Base-by-base conservation (phyloP, 2,329 filamentous ascomycete genomes). In the Sporothrix pallida region DNA sequence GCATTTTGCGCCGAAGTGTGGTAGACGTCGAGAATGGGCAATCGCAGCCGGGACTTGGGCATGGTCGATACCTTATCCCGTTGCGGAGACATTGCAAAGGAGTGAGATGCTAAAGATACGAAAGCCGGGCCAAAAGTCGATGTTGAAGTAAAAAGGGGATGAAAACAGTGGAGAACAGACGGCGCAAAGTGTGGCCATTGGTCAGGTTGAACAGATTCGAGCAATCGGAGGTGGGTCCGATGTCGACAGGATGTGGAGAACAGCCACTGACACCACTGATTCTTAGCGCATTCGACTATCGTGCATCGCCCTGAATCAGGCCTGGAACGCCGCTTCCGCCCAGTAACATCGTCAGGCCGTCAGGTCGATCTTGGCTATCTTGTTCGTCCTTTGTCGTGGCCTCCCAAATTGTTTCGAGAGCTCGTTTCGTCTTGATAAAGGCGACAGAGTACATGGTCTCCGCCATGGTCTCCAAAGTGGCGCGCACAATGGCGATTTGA, bases 171-270 rank as follows among this genome's bases (percentile, higher is more conserved):
- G 12, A 31, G 44, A 26, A 37, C 15, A 69, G 20, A 46, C 65
- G 46, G 65, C 65, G 65, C 10, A 69, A 69, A 69, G 44, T 52
- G 65, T 69, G 65, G 65, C 65, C 46, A 69, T 69, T 69, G 65
- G 65, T 15, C 46, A 50, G 13, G 17, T 26, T 52, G 44, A 20
- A 20, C 52, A 56, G 20, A 56, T 6, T 20, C 52, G 4, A 12
- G n/a, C 23, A 20, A 26, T 23, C 20, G 52, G 20, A 56, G 12
- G 52, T 56, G 52, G 20, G 20, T 23, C 52, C 20, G 9, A 56
- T 56, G 52, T 23, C 52, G 13, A 54, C 10, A 37, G 7, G n/a
- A 20, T 54, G n/a, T 54, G 52, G 52, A 20, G 52, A 54, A 54
- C 52, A 20, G n/a, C 52, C 6, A 26, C 20, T 56, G 20, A 26